A percentile compares a stretch with the other conserved stretches of the same genome.
Conservation (phyloP, 768 basidiomycete species). For the Crassisporium funariophilum region DNA sequence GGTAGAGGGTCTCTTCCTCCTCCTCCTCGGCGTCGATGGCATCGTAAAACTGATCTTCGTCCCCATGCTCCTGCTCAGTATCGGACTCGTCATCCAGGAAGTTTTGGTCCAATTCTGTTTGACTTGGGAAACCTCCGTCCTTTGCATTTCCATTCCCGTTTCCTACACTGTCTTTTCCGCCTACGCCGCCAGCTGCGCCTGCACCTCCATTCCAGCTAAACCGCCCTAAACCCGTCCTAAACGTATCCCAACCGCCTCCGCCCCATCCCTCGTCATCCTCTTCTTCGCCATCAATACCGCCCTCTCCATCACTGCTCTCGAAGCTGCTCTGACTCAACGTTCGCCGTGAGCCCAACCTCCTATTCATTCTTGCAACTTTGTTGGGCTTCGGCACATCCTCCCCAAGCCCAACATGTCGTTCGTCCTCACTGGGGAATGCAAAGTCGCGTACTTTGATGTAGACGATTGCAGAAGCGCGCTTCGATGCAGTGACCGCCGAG, state of each 20-base stretch:
- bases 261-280: slow-evolving; percentile 24
- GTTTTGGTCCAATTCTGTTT: slow-evolving; percentile 39
- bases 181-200: slow-evolving; percentile 6
- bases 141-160: slow-evolving; percentile 18
- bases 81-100: slow-evolving; percentile 22
- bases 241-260: slow-evolving; percentile 27
- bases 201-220: slow-evolving; percentile 26
- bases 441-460: slow-evolving; percentile 48
- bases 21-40: slow-evolving; percentile 26
- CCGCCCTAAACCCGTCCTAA: slow-evolving; percentile 29
- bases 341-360: slow-evolving; percentile 26
- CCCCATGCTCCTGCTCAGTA: slow-evolving; percentile 27
- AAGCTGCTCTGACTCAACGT: slow-evolving; percentile 12
- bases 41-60: slow-evolving; percentile 27
- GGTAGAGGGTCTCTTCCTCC: slow-evolving; percentile 50
- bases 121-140: slow-evolving; percentile 44
- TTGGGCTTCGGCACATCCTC: slow-evolving; percentile 42
- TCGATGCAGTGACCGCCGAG: neutral
- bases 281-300: slow-evolving; percentile 24
- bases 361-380: slow-evolving; percentile 34
- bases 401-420: slow-evolving; percentile 42
- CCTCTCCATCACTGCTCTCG: slow-evolving; percentile 22
- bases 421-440: slow-evolving; percentile 36
- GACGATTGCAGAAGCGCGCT: slow-evolving; percentile 1
- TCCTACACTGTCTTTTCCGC: slow-evolving; percentile 13